Conservation (phyloP, 441 rosid species). For the Syzygium malaccense region DNA sequence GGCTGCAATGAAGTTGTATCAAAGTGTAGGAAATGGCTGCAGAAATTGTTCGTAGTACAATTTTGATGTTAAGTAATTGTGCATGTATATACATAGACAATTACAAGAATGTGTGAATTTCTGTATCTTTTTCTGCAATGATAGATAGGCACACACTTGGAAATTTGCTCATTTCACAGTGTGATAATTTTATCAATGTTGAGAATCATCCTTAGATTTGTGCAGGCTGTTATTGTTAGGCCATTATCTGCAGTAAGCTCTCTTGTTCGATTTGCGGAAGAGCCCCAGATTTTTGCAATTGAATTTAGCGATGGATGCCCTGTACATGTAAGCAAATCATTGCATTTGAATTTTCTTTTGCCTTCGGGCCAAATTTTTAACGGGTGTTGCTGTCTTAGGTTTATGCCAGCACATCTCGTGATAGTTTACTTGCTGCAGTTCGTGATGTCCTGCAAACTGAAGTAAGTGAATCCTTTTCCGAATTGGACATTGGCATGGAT, state of each 20-base stretch:
- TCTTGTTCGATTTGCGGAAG: constrained; percentile 97
- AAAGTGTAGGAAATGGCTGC: not conserved
- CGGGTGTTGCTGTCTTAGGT: constrained; percentile 39
- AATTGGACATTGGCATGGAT: constrained; percentile 20
- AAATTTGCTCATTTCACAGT: constrained; percentile 4
- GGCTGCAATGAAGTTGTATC: not conserved
- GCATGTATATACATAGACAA: not conserved
- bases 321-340: constrained; percentile 71
- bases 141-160: not conserved
- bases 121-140: not conserved
- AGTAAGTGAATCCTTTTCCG: constrained; percentile 55
- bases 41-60: not conserved
- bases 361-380: constrained; percentile 21
- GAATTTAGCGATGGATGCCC: constrained; percentile 98
- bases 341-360: constrained; percentile 1
- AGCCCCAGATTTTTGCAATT: constrained; percentile 99
- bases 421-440: constrained; percentile 94
- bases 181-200: constrained; percentile 39
- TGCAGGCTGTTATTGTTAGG: constrained; percentile 99
- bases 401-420: constrained; percentile 96
- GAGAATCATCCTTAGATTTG: constrained; percentile 82
- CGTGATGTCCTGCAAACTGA: constrained; percentile 95
- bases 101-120: not conserved
- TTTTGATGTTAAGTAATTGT: not conserved
- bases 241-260: constrained; percentile 86